phyloP scores from a whole-genome alignment of 176 grass and related monocot genomes.

The Oryza meyeriana region DNA sequence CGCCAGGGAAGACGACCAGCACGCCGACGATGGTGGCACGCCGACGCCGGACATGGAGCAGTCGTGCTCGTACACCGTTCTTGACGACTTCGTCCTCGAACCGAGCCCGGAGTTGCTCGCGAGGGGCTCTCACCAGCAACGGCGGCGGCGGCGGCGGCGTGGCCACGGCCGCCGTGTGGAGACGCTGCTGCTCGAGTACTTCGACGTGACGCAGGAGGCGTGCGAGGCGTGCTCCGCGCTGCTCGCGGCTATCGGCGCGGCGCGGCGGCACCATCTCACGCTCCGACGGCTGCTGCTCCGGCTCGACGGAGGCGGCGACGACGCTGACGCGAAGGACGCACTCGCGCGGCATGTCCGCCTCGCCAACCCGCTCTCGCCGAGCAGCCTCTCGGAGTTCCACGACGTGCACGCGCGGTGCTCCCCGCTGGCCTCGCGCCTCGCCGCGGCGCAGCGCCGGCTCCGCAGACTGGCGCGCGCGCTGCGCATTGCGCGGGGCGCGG shows the following conservation, averaged over 20 bases:
- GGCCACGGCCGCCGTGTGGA: constrained; percentile 2
- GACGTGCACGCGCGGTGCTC: constrained; percentile 38
- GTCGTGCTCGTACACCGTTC: constrained; percentile 38
- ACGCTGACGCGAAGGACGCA: not conserved
- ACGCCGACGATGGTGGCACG: not conserved
- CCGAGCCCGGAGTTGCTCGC: constrained; percentile 54
- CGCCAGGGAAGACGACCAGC: not conserved
- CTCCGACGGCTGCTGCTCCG: constrained; percentile 49
- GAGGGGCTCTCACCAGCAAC: not conserved
- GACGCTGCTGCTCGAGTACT: constrained; percentile 60
- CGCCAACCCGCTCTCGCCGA: constrained; percentile 61
- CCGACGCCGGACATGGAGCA: not conserved
- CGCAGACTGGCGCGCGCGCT: constrained; percentile 13
- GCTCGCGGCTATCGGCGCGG: constrained; percentile 42
- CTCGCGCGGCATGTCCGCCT: constrained; percentile 36
- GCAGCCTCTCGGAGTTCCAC: constrained; percentile 39
- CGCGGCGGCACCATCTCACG: constrained; percentile 47
- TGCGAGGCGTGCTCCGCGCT: constrained; percentile 61
- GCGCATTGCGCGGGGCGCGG: constrained; percentile 30
- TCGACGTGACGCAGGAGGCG: constrained; percentile 57
- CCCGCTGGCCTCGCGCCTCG: constrained; percentile 41
- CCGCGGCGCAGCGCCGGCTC: constrained; percentile 26
- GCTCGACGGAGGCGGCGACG: not conserved
- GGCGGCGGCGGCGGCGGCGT: not conserved
- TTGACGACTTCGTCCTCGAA: constrained; percentile 48